Evolutionary conservation across 2,329 filamentous ascomycete species (phyloP).

Genomic region (Xylaria sp.): DNA sequence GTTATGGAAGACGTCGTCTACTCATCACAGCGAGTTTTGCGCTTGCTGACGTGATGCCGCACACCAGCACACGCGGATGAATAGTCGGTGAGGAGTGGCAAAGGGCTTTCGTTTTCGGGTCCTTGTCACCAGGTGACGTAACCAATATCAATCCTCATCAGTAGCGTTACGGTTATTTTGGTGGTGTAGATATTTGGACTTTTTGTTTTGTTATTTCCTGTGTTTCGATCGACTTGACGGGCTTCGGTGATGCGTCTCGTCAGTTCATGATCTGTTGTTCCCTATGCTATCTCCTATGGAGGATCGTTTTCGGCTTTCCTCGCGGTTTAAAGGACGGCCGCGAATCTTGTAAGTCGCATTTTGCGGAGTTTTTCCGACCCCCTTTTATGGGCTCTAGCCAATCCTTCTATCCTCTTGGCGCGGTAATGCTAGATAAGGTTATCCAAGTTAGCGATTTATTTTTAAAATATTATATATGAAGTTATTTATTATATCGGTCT

Average conservation of each 20-base stretch:
- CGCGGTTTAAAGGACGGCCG: background rate
- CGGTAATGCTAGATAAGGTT: background rate
- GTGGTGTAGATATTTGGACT: background rate
- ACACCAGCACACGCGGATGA: background rate
- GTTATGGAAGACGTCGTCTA: background rate
- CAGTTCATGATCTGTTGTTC: no score
- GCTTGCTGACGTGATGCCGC: constrained; percentile 23
- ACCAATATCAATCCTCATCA: background rate
- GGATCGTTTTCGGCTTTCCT: no score
- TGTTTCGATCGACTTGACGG: background rate
- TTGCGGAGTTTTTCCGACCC: background rate
- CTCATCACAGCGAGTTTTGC: constrained; percentile 5
- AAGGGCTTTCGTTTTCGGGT: constrained; percentile 4
- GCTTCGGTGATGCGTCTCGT: background rate
- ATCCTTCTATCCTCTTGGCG: background rate
- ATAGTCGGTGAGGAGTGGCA: constrained; percentile 27
- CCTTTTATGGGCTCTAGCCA: constrained; percentile 7
- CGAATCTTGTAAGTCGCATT: background rate
- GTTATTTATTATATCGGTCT: background rate
- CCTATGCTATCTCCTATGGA: no score
- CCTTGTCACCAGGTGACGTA: background rate
- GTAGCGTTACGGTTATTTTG: constrained; percentile 4
- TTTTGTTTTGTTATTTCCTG: background rate
- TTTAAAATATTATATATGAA: background rate
- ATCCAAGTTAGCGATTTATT: background rate